Evolutionary conservation across 140 eudicot genomes (phyloP), one percentile per base, ranked within the genome.

Genomic region (Oenanthe javanica): DNA sequence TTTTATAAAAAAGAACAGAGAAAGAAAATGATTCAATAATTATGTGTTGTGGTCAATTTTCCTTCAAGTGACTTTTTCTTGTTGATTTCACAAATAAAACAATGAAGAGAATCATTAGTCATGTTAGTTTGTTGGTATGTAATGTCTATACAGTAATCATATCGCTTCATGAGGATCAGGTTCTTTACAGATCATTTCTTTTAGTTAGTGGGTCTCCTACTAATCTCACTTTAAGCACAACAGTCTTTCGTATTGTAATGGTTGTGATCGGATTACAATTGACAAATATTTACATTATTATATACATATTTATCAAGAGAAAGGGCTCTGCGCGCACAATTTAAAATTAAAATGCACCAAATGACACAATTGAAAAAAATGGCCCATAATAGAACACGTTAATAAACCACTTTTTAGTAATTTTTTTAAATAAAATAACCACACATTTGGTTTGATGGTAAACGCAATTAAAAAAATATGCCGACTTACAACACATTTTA

Each of bases 81-180:
- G 21, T 70, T 40, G 46, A 70, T 14, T 13, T 70, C 45, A 31
- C 15, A 4, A 14, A 10, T 43, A 70, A 67, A 70, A 38, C 47
- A 14, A 18, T 16, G 25, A 70, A 70, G 75, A 70, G 75, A 70
- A 72, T 72, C 77, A 72, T 72, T 72, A 46, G 51, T 23, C 77
- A 42, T 43, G 49, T 72, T 72, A 72, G 77, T 8, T 19, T 21
- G 42, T 27, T 66, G 45, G 11, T 66, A 18, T 66, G 77, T 40
- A 43, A 43, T 72, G 77, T 19, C 19, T 72, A 72, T 43, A 5
- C 46, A 72, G 52, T 72, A 72, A 72, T 72, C 49, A 72, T 72
- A 16, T 43, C 77, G 19, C 77, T 72, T 72, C 15, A 36, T 43
- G 36, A 40, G 77, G 77, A 40, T 72, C 77, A 72, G 5, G 12